Conservation (phyloP, 495 filamentous ascomycete genomes). For the Amorphotheca resinae region DNA sequence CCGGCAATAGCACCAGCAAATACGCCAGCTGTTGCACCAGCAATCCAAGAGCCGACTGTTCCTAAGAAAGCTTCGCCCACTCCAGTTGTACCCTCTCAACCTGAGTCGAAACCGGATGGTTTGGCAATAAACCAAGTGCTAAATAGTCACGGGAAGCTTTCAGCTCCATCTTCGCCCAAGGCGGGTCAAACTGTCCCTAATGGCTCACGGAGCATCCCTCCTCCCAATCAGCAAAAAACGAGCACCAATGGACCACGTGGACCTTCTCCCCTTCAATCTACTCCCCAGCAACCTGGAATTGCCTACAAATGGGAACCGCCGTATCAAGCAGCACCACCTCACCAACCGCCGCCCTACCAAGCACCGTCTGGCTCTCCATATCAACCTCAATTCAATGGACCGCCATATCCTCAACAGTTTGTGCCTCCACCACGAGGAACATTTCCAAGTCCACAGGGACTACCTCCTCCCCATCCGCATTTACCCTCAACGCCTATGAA, state of each 20-base stretch:
- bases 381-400: slow-evolving; percentile 3
- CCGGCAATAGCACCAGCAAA: no score
- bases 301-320: slow-evolving; percentile 36
- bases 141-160: slow-evolving; percentile 7
- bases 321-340: slow-evolving; percentile 22
- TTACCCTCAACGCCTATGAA: slow-evolving; percentile 18
- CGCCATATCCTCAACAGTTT: slow-evolving; percentile 10
- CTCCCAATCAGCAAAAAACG: slow-evolving; percentile 4
- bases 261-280: slow-evolving; percentile 12
- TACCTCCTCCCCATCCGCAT: slow-evolving; percentile 21
- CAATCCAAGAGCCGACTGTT: no score
- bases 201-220: slow-evolving; percentile 1
- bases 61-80: slow-evolving; percentile 21
- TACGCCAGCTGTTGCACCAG: not conserved
- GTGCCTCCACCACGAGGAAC: slow-evolving; percentile 11
- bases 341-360: slow-evolving; percentile 9
- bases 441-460: slow-evolving; percentile 10
- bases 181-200: slow-evolving; percentile 1
- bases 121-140: slow-evolving; percentile 13
- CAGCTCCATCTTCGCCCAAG: slow-evolving; percentile 3
- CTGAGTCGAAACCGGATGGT: slow-evolving; percentile 9
- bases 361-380: not conserved
- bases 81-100: slow-evolving; percentile 1
- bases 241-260: slow-evolving; percentile 12
- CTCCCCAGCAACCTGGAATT: not conserved